Percentiles rank a stretch among this genome's conserved stretches.
Conservation (phyloP, 495 filamentous ascomycete genomes). For the Penicillium samsonianum region DNA sequence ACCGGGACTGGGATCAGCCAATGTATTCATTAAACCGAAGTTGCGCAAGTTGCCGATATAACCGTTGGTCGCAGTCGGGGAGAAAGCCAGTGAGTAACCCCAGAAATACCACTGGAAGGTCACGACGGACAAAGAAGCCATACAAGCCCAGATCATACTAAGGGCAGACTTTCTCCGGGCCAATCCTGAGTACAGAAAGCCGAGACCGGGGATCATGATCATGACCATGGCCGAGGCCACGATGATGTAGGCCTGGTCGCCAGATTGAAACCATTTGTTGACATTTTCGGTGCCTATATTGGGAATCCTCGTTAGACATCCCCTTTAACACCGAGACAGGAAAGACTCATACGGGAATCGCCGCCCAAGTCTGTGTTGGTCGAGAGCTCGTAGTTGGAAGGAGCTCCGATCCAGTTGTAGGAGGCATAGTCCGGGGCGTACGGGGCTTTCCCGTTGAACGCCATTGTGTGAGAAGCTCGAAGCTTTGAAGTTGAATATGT, state of each 20-base stretch:
- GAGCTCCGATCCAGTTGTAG: constrained; percentile 81
- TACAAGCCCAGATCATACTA: constrained; percentile 71
- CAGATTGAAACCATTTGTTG: constrained; percentile 82
- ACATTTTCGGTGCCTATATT: constrained; percentile 66
- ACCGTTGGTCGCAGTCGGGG: constrained; percentile 60
- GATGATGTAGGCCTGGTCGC: constrained; percentile 87
- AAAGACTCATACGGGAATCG: constrained; percentile 69
- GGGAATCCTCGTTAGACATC: not conserved
- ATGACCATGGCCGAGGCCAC: constrained; percentile 92
- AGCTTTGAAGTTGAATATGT: not conserved
- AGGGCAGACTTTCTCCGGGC: constrained; percentile 65
- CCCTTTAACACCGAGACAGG: not conserved
- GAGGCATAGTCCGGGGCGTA: constrained; percentile 56
- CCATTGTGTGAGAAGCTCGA: constrained; percentile 19
- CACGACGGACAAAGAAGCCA: constrained; percentile 63
- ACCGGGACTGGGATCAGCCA: constrained; percentile 63
- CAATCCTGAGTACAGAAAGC: constrained; percentile 68
- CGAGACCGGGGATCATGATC: constrained; percentile 79
- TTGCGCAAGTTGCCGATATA: constrained; percentile 67
- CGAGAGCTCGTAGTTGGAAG: constrained; percentile 67
- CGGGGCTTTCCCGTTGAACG: constrained; percentile 32
- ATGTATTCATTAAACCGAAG: constrained; percentile 65
- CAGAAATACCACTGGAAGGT: constrained; percentile 78
- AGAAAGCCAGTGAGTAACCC: constrained; percentile 73
- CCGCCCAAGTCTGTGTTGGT: constrained; percentile 72